A percentile compares a stretch with the other conserved stretches of the same genome.
Evolutionary conservation across 768 basidiomycete species (phyloP).

Genomic region (Pleurotus pulmonarius): DNA sequence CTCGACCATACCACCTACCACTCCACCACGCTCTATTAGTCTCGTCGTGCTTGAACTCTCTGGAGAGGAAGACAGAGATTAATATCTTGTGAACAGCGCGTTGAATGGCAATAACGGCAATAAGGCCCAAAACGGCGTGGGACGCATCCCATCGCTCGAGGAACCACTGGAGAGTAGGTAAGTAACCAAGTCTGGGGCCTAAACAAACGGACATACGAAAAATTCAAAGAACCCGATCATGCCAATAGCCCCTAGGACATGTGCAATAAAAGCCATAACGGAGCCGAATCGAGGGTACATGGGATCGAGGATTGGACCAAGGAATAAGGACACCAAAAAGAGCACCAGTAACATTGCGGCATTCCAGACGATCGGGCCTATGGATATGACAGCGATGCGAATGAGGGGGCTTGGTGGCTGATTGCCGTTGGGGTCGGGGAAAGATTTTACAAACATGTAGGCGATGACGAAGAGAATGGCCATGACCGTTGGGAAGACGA

Average conservation of each 20-base stretch:
- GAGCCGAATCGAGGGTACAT: slow-evolving; percentile 89
- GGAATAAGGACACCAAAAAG: slow-evolving; percentile 88
- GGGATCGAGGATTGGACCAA: slow-evolving; percentile 86
- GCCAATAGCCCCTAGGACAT: slow-evolving; percentile 76
- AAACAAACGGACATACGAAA: slow-evolving; percentile 52
- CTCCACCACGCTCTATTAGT: slow-evolving; percentile 99
- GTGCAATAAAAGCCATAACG: slow-evolving; percentile 87
- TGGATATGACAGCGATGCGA: slow-evolving; percentile 87
- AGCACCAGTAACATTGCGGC: slow-evolving; percentile 81
- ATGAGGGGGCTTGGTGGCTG: slow-evolving; percentile 81
- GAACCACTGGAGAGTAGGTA: slow-evolving; percentile 69
- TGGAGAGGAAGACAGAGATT: slow-evolving; percentile 90
- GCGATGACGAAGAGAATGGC: slow-evolving; percentile 84
- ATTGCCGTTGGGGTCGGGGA: slow-evolving; percentile 59
- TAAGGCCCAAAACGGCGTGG: slow-evolving; percentile 90
- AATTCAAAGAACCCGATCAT: slow-evolving; percentile 96
- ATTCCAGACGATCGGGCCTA: slow-evolving; percentile 97
- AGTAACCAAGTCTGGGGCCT: slow-evolving; percentile 11
- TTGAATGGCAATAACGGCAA: slow-evolving; percentile 89
- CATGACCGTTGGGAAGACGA: slow-evolving; percentile 82
- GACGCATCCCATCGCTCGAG: slow-evolving; percentile 88
- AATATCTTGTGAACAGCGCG: slow-evolving; percentile 90
- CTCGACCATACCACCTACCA: slow-evolving; percentile 94
- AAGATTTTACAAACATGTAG: slow-evolving; percentile 91
- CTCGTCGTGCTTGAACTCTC: slow-evolving; percentile 99